Base-by-base conservation (phyloP, 768 basidiomycete species). In the Leccinum uliginosum region DNA sequence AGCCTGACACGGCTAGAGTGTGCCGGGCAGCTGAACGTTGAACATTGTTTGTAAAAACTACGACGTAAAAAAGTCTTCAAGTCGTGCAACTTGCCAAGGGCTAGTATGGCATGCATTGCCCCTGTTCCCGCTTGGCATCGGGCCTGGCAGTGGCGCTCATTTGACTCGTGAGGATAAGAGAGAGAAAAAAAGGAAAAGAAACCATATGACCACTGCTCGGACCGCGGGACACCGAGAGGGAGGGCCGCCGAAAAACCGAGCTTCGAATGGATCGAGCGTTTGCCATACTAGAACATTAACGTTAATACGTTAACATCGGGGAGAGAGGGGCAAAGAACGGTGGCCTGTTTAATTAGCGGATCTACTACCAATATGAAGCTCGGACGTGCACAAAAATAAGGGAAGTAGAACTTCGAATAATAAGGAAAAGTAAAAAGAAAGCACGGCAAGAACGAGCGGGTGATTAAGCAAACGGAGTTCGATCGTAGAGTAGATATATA, bases 381-480 rank as follows among this genome's bases (percentile, higher is more conserved):
- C 53, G 46, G 53, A 43, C 51, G 38, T 51, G 59, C 34, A 49
- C 26, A 47, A 56, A 43, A 43, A 17, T 43, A 43, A 19, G 40
- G 40, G n/a, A 43, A 43, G 19, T 19, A 43, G 40, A 43, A 43
- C 40, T 43, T 43, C 40, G 19, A 43, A 40, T 10, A 40, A 40
- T 40, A n/a, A 48, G 55, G 50, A 58, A 50, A 58, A 15, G 46
- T 19, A 56, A 40, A 46, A 17, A 30, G 43, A 51, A 49, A 32
- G 32, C 8, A 35, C 23, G 53, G 26, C 21, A 30, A 50, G 46
- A 53, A 49, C 17, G 56, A 56, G 57, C 23, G 57, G 21, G 58
- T 35, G 54, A 69, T 72, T 72, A 72, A 34, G 46, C 49, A 58
- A 58, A 62, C 56, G 17, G 24, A 51, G 56, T 62, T 61, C 56